Conservation (phyloP, 2,329 filamentous ascomycete genomes). For the Chrysosphaeria jannelii region DNA sequence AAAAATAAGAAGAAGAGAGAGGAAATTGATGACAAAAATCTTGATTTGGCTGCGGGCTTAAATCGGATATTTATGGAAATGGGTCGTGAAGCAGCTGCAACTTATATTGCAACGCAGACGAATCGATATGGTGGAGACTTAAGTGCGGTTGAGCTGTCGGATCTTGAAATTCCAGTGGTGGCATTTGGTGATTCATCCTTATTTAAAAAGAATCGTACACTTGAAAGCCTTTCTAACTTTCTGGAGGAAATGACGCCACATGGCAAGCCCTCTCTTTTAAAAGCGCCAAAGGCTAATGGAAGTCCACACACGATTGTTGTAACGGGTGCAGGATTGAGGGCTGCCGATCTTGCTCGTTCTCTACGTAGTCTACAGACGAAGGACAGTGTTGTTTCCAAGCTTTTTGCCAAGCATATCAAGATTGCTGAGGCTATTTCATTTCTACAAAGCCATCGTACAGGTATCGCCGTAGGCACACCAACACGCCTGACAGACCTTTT, state of each 20-base stretch:
- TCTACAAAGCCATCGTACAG: conserved; percentile 38
- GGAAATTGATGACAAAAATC: conserved; percentile 16
- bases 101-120: conserved; percentile 57
- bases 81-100: conserved; percentile 57
- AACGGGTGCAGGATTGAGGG: conserved; percentile 56
- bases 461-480: conserved; percentile 76
- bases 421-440: conserved; percentile 57
- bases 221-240: conserved; percentile 51
- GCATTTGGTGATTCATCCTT: conserved; percentile 55
- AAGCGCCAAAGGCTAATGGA: conserved; percentile 34
- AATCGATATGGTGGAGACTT: conserved; percentile 51
- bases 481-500: conserved; percentile 55
- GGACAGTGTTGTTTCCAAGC: conserved; percentile 50
- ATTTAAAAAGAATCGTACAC: conserved; percentile 22
- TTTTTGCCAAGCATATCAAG: conserved; percentile 98
- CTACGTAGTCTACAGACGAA: conserved; percentile 56
- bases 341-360: conserved; percentile 51
- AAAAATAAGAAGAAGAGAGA: conserved; percentile 2
- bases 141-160: conserved; percentile 57
- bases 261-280: conserved; percentile 1
- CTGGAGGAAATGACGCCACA: conserved; percentile 25
- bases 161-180: conserved; percentile 37
- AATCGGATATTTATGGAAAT: conserved; percentile 59
- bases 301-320: conserved; percentile 69
- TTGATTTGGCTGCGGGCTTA: conserved; percentile 41